These are phyloP conservation scores for Kwoniella bestiolae DNA, from an alignment of 768 basidiomycete genomes.

Conservation along the genomic window DNA sequence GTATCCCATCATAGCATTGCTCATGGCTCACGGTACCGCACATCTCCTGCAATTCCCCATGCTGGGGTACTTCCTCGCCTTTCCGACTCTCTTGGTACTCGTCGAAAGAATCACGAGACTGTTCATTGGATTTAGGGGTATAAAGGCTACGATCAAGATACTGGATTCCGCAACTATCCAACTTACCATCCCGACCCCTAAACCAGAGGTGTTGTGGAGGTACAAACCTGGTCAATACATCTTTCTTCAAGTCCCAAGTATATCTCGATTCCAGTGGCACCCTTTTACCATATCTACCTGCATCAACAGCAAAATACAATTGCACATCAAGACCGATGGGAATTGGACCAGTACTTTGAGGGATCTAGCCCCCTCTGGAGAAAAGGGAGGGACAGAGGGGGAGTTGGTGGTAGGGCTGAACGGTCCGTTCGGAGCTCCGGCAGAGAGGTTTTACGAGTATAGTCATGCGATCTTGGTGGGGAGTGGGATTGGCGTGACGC, in stretches of 20 bases:
- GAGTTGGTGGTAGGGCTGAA: constrained; percentile 28
- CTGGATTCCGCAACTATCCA: constrained; percentile 32
- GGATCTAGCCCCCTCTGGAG: constrained; percentile 11
- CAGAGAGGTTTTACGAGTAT: constrained; percentile 37
- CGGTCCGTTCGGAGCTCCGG: constrained; percentile 39
- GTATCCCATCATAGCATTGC: constrained; percentile 37
- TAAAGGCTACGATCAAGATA: constrained; percentile 21
- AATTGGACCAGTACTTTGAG: constrained; percentile 29
- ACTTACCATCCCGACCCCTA: neutral
- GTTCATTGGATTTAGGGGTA: constrained; percentile 20
- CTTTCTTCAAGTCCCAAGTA: constrained; percentile 29
- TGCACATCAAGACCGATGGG: constrained; percentile 41
- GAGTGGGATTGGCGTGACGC: constrained; percentile 35
- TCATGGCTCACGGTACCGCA: constrained; percentile 33
- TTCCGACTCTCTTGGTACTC: constrained; percentile 33
- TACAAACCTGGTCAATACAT: constrained; percentile 35
- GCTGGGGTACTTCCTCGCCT: constrained; percentile 39
- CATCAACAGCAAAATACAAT: constrained; percentile 11
- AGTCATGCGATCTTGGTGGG: constrained; percentile 36
- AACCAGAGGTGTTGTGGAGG: constrained; percentile 10
- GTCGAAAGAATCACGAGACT: constrained; percentile 25
- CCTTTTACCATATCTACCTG: constrained; percentile 36
- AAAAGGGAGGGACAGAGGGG: neutral
- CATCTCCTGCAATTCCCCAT: constrained; percentile 33
- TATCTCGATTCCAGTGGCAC: constrained; percentile 29